Evolutionary conservation across 2,329 filamentous ascomycete species (phyloP), one percentile per base, ranked within the genome.

Genomic region (Colletotrichum sp.): DNA sequence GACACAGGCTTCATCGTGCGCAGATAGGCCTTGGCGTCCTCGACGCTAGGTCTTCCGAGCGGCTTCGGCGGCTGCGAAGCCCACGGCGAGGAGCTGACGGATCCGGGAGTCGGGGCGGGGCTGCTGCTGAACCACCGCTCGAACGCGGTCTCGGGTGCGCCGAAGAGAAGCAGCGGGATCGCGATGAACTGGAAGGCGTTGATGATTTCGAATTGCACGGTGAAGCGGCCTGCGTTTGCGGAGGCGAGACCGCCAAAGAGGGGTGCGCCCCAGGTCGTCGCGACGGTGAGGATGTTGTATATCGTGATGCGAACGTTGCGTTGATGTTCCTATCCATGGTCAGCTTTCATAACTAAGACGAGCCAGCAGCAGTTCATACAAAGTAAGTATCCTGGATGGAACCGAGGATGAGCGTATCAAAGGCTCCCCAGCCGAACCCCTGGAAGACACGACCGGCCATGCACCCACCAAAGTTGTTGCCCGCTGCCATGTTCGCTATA

Each of bases 301-400:
- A 88, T 81, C 5, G 88, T 83, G 8, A 89, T 83, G 18, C 88
- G 87, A 3, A 83, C 65, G 21, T 84, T 83, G 64, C 89, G 87
- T 80, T 92, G 87, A 77, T 92, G 90, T 77, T 91, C 89, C 90
- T 90, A 52, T 34, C 13, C 30, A 13, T 26, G 24, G 79, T 85
- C 44, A 83, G 81, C 30, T 1, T 32, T 12, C 30, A 12, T 13
- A 21, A 32, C 44, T n/a, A 30, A 60, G 21, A 30, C 6, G 24
- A 21, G 28, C 4, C 16, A 44, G 36, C 36, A 10, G 36, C 12
- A 81, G n/a, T 16, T 13, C 88, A 82, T 81, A 91, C 90, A 79
- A 90, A 92, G 80, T 88, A 92, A 2, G 89, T 89, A 78, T 92
- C 91, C 63, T 90, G 87, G 65, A 92, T 89, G 3, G 88, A 89